A percentile compares a stretch with the other conserved stretches of the same genome.
These are phyloP conservation scores for Candida montana DNA, from an alignment of 805 yeast genomes.

Conservation along the genomic window DNA sequence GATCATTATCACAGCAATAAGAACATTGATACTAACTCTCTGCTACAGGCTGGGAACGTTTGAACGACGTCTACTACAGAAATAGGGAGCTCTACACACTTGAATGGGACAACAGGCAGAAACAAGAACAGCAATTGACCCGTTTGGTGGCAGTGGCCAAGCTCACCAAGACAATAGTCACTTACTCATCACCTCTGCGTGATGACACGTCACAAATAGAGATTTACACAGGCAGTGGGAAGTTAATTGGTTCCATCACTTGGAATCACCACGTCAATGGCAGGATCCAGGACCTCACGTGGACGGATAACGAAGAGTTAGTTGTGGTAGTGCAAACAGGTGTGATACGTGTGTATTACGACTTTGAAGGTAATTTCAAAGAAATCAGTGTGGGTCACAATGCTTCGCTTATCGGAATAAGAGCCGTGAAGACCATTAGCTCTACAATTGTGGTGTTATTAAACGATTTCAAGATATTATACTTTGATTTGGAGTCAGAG, in stretches of 20 bases:
- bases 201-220: conserved; percentile 16
- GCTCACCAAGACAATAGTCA: conserved; percentile 10
- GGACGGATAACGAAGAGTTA: conserved; percentile 49
- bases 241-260: conserved; percentile 26
- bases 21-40: neutral
- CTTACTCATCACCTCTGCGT: conserved; percentile 3
- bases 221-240: conserved; percentile 33
- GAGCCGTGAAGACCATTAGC: conserved; percentile 34
- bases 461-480: conserved; percentile 30
- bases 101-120: conserved; percentile 6
- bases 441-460: conserved; percentile 41
- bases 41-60: conserved; percentile 67
- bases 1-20: neutral
- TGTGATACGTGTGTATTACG: conserved; percentile 51
- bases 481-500: conserved; percentile 35
- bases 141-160: conserved; percentile 7
- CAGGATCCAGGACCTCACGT: conserved; percentile 47
- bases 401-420: conserved; percentile 29
- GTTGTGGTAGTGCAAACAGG: conserved; percentile 51
- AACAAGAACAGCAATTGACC: conserved; percentile 1
- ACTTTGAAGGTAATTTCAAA: conserved; percentile 61
- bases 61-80: conserved; percentile 65
- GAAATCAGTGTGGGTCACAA: conserved; percentile 30
- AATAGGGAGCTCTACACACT: conserved; percentile 43
- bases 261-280: conserved; percentile 45